Base-by-base conservation (phyloP, 1,284 basidiomycete species). In the Pisolithus thermaeus region DNA sequence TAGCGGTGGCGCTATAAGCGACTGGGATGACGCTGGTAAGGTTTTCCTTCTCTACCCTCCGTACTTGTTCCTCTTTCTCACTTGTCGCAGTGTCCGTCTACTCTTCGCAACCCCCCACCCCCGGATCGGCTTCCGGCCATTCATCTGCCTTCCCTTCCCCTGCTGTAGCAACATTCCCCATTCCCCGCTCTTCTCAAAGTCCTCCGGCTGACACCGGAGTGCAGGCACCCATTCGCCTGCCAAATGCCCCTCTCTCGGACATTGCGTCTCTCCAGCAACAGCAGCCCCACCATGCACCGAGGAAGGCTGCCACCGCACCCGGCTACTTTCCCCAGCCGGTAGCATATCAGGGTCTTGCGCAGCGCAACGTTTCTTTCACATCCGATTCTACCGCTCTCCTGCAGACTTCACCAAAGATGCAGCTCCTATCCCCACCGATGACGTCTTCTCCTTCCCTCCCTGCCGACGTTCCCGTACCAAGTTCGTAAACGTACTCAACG, bases 1-100 rank as follows among this genome's bases (percentile, higher is more conserved):
- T 9, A 81, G 79, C 9, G 73, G 74, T 58, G 73, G 76, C 52
- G 78, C 73, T 37, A 71, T 72, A 30, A 86, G 84, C 57, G 85
- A 88, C 63, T 87, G 85, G 83, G 86, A 88, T 61, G 85, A 87
- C 64, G 80, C 71, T 72, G 75, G 86, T 87, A 62, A 65, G 84
- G 73, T 52, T n/a, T 30, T 43, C 28, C 40, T 7, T 54, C 0
- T 46, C 4, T 20, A 20, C 18, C 28, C 0, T 30, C 9, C 9
- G 2, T 25, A 6, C 22, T 11, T 25, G 12, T 5, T 14, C 32
- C 32, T 14, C 32, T 35, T 35, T 35, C 32, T 35, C 12, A 35
- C 32, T 12, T 4, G 12, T 16, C 45, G 38, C 62, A 85, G 84
- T 83, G 16, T 87, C 84, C 0, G 68, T 83, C 46, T 85, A 83